phyloP scores from a whole-genome alignment of 2,329 filamentous ascomycete genomes.

The Coniochaeta sp. region DNA sequence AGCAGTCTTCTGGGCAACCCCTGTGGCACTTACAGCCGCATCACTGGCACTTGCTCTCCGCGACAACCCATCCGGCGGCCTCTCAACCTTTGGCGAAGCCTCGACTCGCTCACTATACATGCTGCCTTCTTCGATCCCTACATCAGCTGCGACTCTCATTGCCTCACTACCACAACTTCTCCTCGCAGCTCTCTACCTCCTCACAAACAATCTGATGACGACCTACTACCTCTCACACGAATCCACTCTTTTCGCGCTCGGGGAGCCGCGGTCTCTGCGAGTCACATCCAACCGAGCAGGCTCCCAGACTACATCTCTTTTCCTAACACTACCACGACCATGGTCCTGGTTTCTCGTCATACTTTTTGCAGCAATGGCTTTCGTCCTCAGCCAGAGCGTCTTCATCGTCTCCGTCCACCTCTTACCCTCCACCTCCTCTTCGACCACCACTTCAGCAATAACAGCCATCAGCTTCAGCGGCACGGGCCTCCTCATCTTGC shows the following conservation, averaged over 20 bases:
- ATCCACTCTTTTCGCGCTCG: conserved; percentile 33
- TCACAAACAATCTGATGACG: conserved; percentile 38
- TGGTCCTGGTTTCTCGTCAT: conserved; percentile 36
- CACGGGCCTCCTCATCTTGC: conserved; percentile 32
- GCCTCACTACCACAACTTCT: conserved; percentile 41
- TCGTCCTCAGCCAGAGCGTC: conserved; percentile 39
- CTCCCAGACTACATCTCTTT: conserved; percentile 38
- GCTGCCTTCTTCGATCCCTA: conserved; percentile 11
- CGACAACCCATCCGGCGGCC: conserved; percentile 18
- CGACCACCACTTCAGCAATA: conserved; percentile 8
- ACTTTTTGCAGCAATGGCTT: conserved; percentile 35
- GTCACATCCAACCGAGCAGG: conserved; percentile 36
- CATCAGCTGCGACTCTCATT: conserved; percentile 27
- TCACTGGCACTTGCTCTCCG: conserved; percentile 30
- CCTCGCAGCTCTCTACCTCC: conserved; percentile 38
- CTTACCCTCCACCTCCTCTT: conserved; percentile 10
- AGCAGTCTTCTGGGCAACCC: conserved; percentile 28
- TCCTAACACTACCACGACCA: conserved; percentile 41
- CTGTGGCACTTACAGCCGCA: conserved; percentile 28
- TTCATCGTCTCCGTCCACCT: conserved; percentile 24
- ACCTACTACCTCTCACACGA: conserved; percentile 44
- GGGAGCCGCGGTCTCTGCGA: conserved; percentile 29
- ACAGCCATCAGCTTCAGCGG: conserved; percentile 34
- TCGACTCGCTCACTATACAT: conserved; percentile 26
- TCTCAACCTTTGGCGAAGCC: conserved; percentile 31